phyloP scores from a whole-genome alignment of 2,329 filamentous ascomycete genomes.

The Fusarium sp. region DNA sequence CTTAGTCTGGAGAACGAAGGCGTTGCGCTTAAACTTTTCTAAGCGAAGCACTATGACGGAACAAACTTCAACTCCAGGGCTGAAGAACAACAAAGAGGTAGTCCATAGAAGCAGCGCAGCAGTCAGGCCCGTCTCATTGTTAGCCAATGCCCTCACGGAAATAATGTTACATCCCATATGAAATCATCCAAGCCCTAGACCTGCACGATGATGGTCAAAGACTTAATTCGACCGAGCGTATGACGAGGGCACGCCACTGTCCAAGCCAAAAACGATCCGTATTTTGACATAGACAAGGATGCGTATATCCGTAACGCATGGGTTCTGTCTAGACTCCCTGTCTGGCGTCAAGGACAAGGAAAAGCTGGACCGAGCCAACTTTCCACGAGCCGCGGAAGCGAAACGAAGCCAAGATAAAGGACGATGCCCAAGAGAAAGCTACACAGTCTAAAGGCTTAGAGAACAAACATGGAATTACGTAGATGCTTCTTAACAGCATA shows the following conservation, averaged over 20 bases:
- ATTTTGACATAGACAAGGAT: slow-evolving; percentile 14
- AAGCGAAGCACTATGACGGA: slow-evolving; percentile 33
- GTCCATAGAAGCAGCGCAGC: background rate
- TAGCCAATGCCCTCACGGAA: slow-evolving; percentile 1
- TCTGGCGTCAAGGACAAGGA: slow-evolving; percentile 2
- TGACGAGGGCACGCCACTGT: background rate
- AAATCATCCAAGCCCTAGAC: slow-evolving; percentile 2
- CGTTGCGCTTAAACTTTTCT: slow-evolving; percentile 22
- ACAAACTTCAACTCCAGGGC: slow-evolving; percentile 10
- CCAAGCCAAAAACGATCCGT: slow-evolving; percentile 1
- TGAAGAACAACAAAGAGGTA: slow-evolving; percentile 1
- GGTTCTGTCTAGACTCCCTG: slow-evolving; percentile 3
- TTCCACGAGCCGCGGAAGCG: slow-evolving; percentile 5
- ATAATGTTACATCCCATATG: background rate
- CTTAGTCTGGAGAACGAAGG: slow-evolving; percentile 31
- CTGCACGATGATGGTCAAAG: slow-evolving; percentile 22
- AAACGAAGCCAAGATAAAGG: background rate
- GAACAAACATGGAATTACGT: background rate
- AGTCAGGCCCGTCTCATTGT: background rate
- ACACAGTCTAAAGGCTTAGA: background rate
- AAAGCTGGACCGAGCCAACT: slow-evolving; percentile 13
- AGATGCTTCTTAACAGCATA: background rate
- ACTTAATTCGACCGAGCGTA: slow-evolving; percentile 9
- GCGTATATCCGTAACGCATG: slow-evolving; percentile 12
- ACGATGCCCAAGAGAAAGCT: background rate